Evolutionary conservation across 257 asterid species (phyloP).

Genomic region (Mitragyna speciosa): DNA sequence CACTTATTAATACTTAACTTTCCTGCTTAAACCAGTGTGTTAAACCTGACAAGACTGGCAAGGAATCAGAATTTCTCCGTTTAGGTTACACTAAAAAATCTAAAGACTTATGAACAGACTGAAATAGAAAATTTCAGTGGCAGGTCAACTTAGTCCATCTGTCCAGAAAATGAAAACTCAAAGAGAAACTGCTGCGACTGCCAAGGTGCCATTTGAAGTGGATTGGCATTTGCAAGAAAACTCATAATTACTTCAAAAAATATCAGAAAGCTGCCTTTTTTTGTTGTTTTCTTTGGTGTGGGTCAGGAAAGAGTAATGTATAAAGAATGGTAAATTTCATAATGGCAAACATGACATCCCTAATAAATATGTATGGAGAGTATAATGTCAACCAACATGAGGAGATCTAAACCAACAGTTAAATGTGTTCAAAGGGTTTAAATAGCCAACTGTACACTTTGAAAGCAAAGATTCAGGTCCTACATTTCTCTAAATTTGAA

Average conservation of each 20-base stretch:
- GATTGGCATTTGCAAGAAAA: background rate
- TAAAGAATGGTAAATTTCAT: background rate
- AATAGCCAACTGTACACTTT: background rate
- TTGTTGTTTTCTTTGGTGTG: no score
- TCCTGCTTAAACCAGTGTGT: no score
- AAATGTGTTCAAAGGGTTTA: background rate
- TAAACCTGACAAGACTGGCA: background rate
- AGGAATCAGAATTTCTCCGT: background rate
- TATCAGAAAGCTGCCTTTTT: no score
- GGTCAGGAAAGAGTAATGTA: background rate
- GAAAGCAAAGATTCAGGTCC: background rate
- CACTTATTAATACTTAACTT: background rate
- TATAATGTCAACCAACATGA: background rate
- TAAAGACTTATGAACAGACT: background rate
- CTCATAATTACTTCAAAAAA: no score
- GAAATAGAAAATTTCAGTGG: no score
- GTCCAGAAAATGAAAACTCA: background rate
- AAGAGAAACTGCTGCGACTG: background rate
- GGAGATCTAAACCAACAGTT: background rate
- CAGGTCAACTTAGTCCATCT: background rate
- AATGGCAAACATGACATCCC: background rate
- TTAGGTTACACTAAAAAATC: background rate
- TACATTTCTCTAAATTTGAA: background rate
- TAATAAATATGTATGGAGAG: background rate
- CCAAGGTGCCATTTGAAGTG: background rate